phyloP scores from a whole-genome alignment of 768 basidiomycete genomes.

The Calocera viscosa region DNA sequence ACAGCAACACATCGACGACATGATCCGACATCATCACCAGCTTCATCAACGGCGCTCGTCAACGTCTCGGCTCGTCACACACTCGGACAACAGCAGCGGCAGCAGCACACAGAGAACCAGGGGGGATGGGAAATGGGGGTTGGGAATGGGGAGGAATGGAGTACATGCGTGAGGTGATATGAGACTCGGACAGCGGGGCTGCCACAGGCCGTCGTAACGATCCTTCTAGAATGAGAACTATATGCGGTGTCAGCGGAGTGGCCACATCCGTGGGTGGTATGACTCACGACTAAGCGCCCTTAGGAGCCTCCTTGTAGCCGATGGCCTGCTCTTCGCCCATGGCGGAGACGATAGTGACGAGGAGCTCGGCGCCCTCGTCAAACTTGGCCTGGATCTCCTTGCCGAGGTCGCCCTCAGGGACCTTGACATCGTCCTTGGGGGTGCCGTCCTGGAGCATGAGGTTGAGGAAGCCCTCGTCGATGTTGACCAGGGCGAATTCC shows the following conservation, averaged over 20 bases:
- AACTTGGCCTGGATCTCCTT: constrained; percentile 54
- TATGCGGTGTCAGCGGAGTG: neutral
- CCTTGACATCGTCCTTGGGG: constrained; percentile 85
- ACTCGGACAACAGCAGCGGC: neutral
- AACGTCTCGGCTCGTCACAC: constrained; percentile 3
- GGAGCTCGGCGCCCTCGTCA: constrained; percentile 75
- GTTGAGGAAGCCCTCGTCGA: constrained; percentile 92
- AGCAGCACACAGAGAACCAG: neutral
- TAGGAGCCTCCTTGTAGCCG: constrained; percentile 80
- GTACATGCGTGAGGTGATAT: constrained; percentile 9
- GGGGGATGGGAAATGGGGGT: neutral
- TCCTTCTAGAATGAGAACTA: neutral
- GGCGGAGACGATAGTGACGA: constrained; percentile 74
- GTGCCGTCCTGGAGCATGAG: constrained; percentile 71
- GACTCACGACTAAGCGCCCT: constrained; percentile 29
- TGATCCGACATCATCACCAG: neutral
- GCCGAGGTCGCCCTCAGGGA: constrained; percentile 80
- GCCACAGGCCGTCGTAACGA: neutral
- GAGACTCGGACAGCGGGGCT: neutral
- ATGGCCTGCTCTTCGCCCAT: constrained; percentile 93
- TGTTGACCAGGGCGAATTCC: constrained; percentile 88
- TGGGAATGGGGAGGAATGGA: neutral
- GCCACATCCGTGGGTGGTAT: neutral
- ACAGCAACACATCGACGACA: neutral
- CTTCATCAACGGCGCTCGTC: neutral